phyloP scores from a whole-genome alignment of 352 stramenopile genomes.

The Phytophthora vignae region DNA sequence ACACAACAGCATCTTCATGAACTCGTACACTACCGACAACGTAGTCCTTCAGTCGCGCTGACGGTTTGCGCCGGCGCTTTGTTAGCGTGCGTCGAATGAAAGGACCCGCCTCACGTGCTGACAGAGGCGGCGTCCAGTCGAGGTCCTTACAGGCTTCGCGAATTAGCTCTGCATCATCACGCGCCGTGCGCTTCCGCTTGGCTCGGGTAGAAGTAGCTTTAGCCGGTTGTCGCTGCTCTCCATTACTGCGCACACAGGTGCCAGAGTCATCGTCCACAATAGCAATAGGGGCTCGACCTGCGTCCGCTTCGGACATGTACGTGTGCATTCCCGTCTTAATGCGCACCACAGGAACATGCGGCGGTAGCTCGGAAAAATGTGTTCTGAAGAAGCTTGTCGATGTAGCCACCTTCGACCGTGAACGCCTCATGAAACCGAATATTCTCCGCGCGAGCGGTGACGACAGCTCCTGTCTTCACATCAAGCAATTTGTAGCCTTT shows the following conservation, averaged over 20 bases:
- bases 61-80: not conserved
- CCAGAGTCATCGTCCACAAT: no score
- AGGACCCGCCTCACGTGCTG: not conserved
- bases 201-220: no score
- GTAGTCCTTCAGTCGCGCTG: not conserved
- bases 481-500: slow-evolving; percentile 15
- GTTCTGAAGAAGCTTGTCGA: not conserved
- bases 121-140: not conserved
- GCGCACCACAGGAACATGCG: not conserved
- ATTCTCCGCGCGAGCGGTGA: not conserved
- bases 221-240: no score
- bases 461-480: not conserved
- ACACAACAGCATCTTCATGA: not conserved
- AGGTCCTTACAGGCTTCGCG: not conserved
- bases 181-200: no score
- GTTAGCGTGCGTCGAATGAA: not conserved
- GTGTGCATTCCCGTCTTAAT: not conserved
- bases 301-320: not conserved
- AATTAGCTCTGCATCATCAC: not conserved
- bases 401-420: not conserved
- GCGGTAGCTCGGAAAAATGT: not conserved
- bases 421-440: not conserved
- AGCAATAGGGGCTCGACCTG: no score
- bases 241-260: no score
- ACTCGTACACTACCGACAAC: not conserved